Evolutionary conservation across 2,329 filamentous ascomycete genomes (phyloP).

Genomic region (Diaporthe sp.): DNA sequence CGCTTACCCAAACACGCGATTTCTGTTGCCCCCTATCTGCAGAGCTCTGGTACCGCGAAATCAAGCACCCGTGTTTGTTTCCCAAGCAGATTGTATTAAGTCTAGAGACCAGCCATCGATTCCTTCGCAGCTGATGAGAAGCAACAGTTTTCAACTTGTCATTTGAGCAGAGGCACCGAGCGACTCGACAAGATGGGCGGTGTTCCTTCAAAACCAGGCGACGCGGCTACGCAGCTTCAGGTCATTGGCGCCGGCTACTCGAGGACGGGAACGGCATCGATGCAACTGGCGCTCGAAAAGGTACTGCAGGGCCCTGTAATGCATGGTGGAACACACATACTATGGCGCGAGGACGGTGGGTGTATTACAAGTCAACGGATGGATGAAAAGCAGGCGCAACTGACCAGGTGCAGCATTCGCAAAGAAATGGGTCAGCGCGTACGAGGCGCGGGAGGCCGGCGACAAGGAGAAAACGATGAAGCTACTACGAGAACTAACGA

Average conservation of each 20-base stretch:
- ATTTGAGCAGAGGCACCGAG: neutral
- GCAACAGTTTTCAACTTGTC: too few relatives aligned
- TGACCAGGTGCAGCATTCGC: conserved; percentile 4
- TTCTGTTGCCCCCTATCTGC: neutral
- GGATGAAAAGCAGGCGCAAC: neutral
- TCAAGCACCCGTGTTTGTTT: neutral
- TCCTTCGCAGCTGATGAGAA: neutral
- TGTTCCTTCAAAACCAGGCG: conserved; percentile 21
- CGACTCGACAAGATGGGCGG: conserved; percentile 1
- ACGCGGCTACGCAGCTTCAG: neutral
- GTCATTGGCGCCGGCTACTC: conserved; percentile 33
- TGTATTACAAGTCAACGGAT: neutral
- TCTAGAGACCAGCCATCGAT: neutral
- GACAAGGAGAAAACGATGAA: conserved; percentile 23
- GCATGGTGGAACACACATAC: conserved; percentile 18
- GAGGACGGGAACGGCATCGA: conserved; percentile 26
- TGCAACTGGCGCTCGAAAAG: conserved; percentile 10
- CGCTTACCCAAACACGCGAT: neutral
- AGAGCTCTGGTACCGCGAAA: neutral
- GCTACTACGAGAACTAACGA: conserved; percentile 48
- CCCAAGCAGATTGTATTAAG: neutral
- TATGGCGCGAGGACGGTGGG: conserved; percentile 18
- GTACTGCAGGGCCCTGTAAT: conserved; percentile 10
- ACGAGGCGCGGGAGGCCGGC: conserved; percentile 7
- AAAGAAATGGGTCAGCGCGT: conserved; percentile 12